Percentiles rank a stretch among this genome's conserved stretches.
These are phyloP conservation scores for Candida ponderosae DNA, from an alignment of 805 yeast species.

Conservation along the genomic window DNA sequence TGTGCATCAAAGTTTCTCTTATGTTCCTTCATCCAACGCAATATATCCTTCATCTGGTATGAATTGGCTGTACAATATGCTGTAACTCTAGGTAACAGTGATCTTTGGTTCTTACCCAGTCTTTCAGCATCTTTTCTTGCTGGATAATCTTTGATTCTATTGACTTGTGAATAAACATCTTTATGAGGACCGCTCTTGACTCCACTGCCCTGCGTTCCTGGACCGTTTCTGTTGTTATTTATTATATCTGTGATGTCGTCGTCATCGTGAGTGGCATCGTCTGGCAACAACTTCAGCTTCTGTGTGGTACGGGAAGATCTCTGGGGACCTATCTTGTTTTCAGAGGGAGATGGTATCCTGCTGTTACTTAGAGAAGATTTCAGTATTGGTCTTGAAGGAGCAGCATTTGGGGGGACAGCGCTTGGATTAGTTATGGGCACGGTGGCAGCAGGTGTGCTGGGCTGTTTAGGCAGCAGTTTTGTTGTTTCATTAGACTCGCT, in stretches of 20 bases:
- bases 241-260: constrained; percentile 3
- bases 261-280: constrained; percentile 32
- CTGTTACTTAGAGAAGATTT: background rate
- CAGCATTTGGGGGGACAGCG: background rate
- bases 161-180: constrained; percentile 77
- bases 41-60: constrained; percentile 79
- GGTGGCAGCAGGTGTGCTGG: too few species aligned
- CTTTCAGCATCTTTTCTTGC: constrained; percentile 94
- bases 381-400: background rate
- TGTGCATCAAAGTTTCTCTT: constrained; percentile 66
- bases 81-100: constrained; percentile 84
- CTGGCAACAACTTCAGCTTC: constrained; percentile 65
- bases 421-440: too few species aligned
- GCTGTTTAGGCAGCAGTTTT: too few species aligned
- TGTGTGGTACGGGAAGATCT: constrained; percentile 70
- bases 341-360: constrained; percentile 2
- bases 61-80: constrained; percentile 95
- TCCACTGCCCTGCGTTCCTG: background rate
- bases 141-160: constrained; percentile 74
- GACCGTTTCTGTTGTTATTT: constrained; percentile 4
- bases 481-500: too few species aligned
- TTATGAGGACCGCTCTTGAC: constrained; percentile 23
- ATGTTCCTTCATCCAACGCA: constrained; percentile 78
- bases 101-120: constrained; percentile 69
- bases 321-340: constrained; percentile 55